Conservation (phyloP, 2,329 filamentous ascomycete genomes). For the Colletotrichum brevisporum region DNA sequence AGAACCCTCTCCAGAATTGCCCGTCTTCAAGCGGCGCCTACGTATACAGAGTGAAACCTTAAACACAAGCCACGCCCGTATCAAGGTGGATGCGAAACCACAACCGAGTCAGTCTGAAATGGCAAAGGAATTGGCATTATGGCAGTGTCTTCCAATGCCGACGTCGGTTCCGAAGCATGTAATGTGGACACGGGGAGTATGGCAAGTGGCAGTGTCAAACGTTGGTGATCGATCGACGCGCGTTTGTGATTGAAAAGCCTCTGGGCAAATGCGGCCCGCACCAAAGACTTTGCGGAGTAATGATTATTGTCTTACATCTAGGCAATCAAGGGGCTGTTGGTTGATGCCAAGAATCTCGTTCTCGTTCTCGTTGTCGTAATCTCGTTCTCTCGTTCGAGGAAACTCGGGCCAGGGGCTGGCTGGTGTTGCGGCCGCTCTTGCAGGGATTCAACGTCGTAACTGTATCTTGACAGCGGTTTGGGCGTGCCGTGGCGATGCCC, state of each 20-base stretch:
- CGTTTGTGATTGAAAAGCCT: background rate
- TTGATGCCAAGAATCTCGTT: background rate
- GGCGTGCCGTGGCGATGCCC: background rate
- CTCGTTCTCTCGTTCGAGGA: constrained; percentile 20
- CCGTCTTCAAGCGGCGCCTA: no score
- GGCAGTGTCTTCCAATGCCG: background rate
- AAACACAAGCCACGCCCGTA: no score
- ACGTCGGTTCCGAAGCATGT: background rate
- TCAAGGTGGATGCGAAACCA: no score
- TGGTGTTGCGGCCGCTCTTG: background rate
- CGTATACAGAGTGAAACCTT: no score
- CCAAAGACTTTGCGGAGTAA: background rate
- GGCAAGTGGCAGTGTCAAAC: no score
- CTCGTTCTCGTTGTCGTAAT: constrained; percentile 26
- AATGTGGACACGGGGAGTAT: background rate
- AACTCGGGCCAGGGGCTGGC: background rate
- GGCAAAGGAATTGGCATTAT: no score
- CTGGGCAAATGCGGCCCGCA: background rate
- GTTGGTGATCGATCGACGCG: no score
- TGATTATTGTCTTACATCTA: background rate
- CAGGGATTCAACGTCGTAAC: background rate
- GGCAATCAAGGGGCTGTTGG: background rate
- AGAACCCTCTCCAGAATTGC: no score
- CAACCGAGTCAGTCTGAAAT: no score
- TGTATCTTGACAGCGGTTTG: background rate